phyloP scores from a whole-genome alignment of 2,329 filamentous ascomycete species.

The Fusarium protoensiforme region DNA sequence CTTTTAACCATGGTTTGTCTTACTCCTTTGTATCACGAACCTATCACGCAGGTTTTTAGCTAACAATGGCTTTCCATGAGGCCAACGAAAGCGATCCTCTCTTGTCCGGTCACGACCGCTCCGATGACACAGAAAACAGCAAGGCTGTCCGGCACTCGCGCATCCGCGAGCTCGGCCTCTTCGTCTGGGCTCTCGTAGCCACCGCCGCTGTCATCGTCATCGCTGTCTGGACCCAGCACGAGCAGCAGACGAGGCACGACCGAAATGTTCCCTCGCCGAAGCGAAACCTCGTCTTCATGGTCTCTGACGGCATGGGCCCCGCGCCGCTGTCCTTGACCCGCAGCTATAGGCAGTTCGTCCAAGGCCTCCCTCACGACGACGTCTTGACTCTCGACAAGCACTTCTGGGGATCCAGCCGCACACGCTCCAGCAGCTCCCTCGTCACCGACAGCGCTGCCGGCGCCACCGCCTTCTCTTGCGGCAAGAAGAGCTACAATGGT shows the following conservation, averaged over 20 bases:
- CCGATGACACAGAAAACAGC: conserved; percentile 37
- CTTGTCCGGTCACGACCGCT: conserved; percentile 49
- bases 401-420: conserved; percentile 90
- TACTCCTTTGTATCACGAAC: background rate
- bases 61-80: conserved; percentile 41
- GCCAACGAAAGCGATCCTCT: conserved; percentile 58
- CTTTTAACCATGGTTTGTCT: conserved; percentile 31
- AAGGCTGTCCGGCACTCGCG: conserved; percentile 52
- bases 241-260: conserved; percentile 59
- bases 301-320: conserved; percentile 98
- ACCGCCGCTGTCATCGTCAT: conserved; percentile 83
- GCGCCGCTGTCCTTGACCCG: conserved; percentile 89
- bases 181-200: conserved; percentile 84
- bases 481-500: conserved; percentile 93
- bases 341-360: conserved; percentile 82
- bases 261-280: conserved; percentile 67
- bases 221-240: conserved; percentile 81
- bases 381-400: conserved; percentile 86
- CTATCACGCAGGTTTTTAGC: background rate
- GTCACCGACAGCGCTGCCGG: conserved; percentile 98
- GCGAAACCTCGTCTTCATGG: conserved; percentile 98
- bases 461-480: conserved; percentile 95
- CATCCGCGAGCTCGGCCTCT: conserved; percentile 77
- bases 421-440: conserved; percentile 83
- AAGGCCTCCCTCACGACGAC: conserved; percentile 78